Conservation (phyloP, 495 filamentous ascomycete genomes). For the Tetracladium setigerum region DNA sequence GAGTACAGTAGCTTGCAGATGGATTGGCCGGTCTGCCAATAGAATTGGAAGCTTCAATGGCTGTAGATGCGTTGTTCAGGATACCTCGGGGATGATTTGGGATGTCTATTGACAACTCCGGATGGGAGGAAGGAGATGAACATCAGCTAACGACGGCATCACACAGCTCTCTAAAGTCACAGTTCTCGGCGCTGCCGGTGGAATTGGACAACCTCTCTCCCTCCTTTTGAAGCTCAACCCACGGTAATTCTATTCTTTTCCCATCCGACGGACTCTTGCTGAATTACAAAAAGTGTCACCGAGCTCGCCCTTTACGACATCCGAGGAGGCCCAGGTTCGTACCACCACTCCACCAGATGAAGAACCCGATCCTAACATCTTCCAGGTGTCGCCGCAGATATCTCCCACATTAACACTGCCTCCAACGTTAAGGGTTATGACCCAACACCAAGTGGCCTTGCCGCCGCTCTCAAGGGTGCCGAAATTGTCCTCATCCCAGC, state of each 20-base stretch:
- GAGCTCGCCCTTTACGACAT: conserved; percentile 98
- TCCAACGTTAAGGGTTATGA: conserved; percentile 87
- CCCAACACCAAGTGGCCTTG: conserved; percentile 65
- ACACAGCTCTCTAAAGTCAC: conserved; percentile 88
- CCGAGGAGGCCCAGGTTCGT: conserved; percentile 81
- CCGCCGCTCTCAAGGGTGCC: conserved; percentile 68
- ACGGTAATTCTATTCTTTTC: conserved; percentile 24
- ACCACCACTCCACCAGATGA: conserved; percentile 3
- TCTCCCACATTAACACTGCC: conserved; percentile 98
- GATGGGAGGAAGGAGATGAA: neutral
- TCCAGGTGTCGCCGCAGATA: conserved; percentile 91
- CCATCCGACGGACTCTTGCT: neutral
- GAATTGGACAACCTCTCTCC: conserved; percentile 96
- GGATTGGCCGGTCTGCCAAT: too few relatives aligned
- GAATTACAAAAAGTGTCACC: conserved; percentile 40
- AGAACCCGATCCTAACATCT: conserved; percentile 9
- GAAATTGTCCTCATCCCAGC: conserved; percentile 97
- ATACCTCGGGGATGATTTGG: conserved; percentile 12
- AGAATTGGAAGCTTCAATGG: too few relatives aligned
- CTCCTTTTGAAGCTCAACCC: conserved; percentile 98
- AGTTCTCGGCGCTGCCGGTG: conserved; percentile 91
- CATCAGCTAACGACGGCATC: conserved; percentile 27
- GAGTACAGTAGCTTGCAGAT: too few relatives aligned
- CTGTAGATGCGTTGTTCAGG: neutral
- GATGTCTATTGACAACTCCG: neutral